A percentile compares a stretch with the other conserved stretches of the same genome.
These are phyloP conservation scores for Diaporthe destruens DNA, from an alignment of 2,329 filamentous ascomycete species.

Conservation along the genomic window DNA sequence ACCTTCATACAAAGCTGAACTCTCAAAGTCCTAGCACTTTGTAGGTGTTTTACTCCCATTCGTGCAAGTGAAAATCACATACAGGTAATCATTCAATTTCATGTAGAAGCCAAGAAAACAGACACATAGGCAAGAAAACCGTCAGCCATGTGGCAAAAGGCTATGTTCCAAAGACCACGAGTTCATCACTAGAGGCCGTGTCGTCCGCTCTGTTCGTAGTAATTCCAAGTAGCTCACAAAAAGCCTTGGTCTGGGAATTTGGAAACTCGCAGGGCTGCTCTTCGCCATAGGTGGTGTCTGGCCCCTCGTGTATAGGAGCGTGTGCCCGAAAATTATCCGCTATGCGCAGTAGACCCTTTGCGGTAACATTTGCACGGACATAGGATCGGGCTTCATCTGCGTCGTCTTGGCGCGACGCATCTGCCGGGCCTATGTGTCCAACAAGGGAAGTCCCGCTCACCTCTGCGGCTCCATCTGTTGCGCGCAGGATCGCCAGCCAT, in stretches of 20 bases:
- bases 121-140: no score
- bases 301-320: neutral
- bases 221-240: constrained; percentile 6
- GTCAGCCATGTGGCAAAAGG: neutral
- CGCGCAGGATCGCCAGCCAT: constrained; percentile 13
- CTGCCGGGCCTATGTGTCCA: neutral
- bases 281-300: neutral
- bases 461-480: neutral
- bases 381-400: neutral
- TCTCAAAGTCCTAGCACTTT: no score
- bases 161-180: constrained; percentile 6
- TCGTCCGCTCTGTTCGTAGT: neutral
- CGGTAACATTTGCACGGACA: neutral
- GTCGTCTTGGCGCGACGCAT: neutral
- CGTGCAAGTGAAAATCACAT: no score
- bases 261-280: constrained; percentile 11
- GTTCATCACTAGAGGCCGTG: neutral
- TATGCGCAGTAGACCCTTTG: neutral
- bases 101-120: no score
- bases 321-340: neutral
- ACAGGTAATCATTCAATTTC: no score
- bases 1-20: no score
- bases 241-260: neutral
- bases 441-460: neutral
- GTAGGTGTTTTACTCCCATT: no score